These are phyloP conservation scores for Calycina herbarum DNA, from an alignment of 2,329 filamentous ascomycete species.

Conservation along the genomic window DNA sequence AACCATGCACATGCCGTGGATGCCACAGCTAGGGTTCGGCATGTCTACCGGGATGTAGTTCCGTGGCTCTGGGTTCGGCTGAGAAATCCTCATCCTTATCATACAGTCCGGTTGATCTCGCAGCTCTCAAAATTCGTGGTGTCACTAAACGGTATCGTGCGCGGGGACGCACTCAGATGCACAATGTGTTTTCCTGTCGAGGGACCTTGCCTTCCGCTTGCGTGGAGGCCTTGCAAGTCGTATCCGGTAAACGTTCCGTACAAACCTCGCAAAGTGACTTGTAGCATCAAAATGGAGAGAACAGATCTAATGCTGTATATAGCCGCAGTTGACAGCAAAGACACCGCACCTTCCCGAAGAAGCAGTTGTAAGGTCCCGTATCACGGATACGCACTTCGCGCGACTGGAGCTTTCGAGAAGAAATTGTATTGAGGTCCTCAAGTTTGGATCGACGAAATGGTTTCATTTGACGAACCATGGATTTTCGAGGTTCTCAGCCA, in stretches of 20 bases:
- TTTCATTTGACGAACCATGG: neutral
- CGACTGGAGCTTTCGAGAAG: neutral
- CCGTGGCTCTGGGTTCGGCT: slow-evolving; percentile 5
- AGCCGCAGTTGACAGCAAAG: slow-evolving; percentile 2
- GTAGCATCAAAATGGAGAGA: neutral
- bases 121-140: neutral
- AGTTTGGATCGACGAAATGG: neutral
- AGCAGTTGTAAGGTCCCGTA: slow-evolving; percentile 4
- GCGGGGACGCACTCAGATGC: neutral
- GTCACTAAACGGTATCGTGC: neutral
- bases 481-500: neutral
- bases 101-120: neutral
- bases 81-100: neutral
- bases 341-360: slow-evolving; percentile 2
- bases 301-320: neutral
- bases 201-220: neutral
- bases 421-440: neutral
- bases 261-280: neutral
- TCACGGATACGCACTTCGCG: neutral
- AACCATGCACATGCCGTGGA: neutral
- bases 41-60: slow-evolving; percentile 1
- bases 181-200: neutral
- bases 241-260: slow-evolving; percentile 1
- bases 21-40: slow-evolving; percentile 1
- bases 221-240: neutral